These are phyloP conservation scores for Picea sitchensis DNA, from an alignment of 75 land plant genomes.

Conservation along the genomic window DNA sequence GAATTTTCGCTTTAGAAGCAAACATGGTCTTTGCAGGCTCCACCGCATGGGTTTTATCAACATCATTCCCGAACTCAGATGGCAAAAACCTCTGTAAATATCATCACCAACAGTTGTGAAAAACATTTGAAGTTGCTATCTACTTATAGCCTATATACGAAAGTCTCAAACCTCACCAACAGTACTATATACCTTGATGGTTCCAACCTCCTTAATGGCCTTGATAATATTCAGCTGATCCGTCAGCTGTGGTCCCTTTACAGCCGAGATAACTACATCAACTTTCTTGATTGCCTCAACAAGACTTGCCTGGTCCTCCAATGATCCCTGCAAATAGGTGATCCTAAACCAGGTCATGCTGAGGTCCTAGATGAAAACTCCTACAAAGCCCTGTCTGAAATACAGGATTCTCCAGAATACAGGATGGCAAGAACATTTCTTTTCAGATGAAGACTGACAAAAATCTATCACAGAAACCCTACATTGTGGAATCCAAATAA, in stretches of 20 bases:
- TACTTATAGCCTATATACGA: no score
- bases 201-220: constrained; percentile 43
- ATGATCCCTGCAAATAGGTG: constrained; percentile 17
- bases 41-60: constrained; percentile 15
- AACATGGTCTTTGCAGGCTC: constrained; percentile 16
- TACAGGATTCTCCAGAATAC: no score
- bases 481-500: no score
- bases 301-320: constrained; percentile 31
- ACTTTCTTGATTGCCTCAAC: constrained; percentile 33
- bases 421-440: no score
- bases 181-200: constrained; percentile 22
- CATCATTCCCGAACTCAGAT: constrained; percentile 62
- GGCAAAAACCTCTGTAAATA: constrained; percentile 47
- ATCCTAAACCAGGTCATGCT: neutral
- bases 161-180: no score
- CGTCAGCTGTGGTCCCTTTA: constrained; percentile 3
- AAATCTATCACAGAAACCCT: no score
- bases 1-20: constrained; percentile 19
- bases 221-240: constrained; percentile 38
- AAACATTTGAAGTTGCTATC: no score
- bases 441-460: no score
- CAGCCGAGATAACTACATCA: constrained; percentile 36
- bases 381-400: no score
- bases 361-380: no score
- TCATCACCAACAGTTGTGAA: no score